Conservation (phyloP, 768 basidiomycete species). For the Lactifluus rugatus region DNA sequence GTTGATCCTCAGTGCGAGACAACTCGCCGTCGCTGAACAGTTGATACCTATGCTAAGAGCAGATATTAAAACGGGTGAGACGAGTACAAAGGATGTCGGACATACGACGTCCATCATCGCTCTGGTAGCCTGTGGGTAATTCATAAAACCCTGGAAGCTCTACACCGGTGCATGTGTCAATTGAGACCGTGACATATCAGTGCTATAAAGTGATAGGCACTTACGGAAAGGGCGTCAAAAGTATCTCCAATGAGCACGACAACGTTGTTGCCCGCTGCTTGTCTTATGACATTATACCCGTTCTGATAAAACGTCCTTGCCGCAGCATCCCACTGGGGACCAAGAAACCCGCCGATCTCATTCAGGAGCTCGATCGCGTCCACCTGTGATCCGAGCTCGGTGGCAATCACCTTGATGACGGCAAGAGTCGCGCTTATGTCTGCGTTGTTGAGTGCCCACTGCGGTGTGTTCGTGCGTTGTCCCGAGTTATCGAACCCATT, state of each 20-base stretch:
- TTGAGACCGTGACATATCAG: not conserved
- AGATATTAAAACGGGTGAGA: not conserved
- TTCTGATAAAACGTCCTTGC: conserved; percentile 48
- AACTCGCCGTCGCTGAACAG: conserved; percentile 56
- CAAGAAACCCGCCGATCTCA: conserved; percentile 51
- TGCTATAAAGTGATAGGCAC: conserved; percentile 3
- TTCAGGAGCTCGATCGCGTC: conserved; percentile 63
- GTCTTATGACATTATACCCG: conserved; percentile 49
- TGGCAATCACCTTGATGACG: conserved; percentile 44
- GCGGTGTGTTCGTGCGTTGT: conserved; percentile 43
- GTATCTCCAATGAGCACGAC: conserved; percentile 68
- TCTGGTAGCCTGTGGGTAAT: conserved; percentile 40
- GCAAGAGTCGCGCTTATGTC: conserved; percentile 49
- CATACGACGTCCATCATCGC: conserved; percentile 60
- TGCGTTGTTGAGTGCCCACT: conserved; percentile 41
- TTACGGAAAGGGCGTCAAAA: conserved; percentile 49
- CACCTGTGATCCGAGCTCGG: conserved; percentile 45
- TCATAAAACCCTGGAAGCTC: conserved; percentile 54
- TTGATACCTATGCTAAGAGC: conserved; percentile 57
- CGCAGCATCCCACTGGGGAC: conserved; percentile 32
- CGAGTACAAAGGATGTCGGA: not conserved
- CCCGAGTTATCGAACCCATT: conserved; percentile 71
- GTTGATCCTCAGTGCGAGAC: conserved; percentile 42
- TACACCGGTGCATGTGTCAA: conserved; percentile 21
- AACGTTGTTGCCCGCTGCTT: conserved; percentile 36